Conservation (phyloP, 2,329 filamentous ascomycete genomes). For the Aspergillus fumigatiaffinis region DNA sequence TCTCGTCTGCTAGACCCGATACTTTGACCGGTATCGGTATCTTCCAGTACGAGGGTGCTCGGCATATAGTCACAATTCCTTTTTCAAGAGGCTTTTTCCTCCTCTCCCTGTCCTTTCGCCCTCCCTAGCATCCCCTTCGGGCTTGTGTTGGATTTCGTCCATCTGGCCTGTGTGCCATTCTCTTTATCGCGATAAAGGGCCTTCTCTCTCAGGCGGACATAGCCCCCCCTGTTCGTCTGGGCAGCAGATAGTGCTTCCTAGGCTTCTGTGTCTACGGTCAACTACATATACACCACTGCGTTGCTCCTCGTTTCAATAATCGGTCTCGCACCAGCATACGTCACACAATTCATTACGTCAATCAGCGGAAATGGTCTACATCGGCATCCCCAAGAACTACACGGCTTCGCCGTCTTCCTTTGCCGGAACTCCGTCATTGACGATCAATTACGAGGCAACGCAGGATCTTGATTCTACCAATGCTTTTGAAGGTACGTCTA, state of each 20-base stretch:
- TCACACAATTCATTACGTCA: constrained; percentile 14
- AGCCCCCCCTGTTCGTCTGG: constrained; percentile 85
- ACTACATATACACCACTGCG: constrained; percentile 8
- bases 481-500: constrained; percentile 77
- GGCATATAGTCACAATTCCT: constrained; percentile 77
- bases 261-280: constrained; percentile 30
- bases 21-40: constrained; percentile 80
- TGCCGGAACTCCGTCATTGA: constrained; percentile 80
- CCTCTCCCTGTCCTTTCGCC: constrained; percentile 70
- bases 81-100: constrained; percentile 77
- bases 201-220: constrained; percentile 93
- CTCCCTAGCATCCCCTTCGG: constrained; percentile 71
- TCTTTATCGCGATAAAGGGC: constrained; percentile 69
- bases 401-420: constrained; percentile 74
- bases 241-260: constrained; percentile 94
- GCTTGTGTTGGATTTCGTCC: constrained; percentile 55
- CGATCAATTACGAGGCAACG: constrained; percentile 93
- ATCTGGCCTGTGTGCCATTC: constrained; percentile 74
- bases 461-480: constrained; percentile 90
- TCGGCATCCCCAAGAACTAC: constrained; percentile 74
- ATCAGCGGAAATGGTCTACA: constrained; percentile 67
- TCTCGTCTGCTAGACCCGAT: constrained; percentile 81
- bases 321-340: constrained; percentile 7
- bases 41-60: constrained; percentile 61
- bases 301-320: constrained; percentile 5